These are phyloP conservation scores for Pulchroboletus neoregius DNA, from an alignment of 1,284 basidiomycete genomes.

Conservation along the genomic window DNA sequence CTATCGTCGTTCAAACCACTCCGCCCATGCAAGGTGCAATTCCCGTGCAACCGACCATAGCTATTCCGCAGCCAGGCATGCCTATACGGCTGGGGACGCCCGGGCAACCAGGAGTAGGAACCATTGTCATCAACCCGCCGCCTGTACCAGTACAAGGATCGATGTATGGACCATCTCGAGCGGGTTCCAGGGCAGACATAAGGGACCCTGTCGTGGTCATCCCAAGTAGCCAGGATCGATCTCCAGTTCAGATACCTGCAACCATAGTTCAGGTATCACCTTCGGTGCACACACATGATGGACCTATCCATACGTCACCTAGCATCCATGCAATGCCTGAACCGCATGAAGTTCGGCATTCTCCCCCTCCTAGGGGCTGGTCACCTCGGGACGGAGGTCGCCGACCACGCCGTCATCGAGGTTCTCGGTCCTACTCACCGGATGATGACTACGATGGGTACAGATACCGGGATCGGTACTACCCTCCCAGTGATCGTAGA, in stretches of 20 bases:
- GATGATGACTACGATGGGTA: conserved; percentile 11
- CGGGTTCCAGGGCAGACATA: conserved; percentile 16
- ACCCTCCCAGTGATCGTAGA: conserved; percentile 9
- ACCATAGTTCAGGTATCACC: conserved; percentile 16
- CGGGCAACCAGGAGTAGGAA: neutral
- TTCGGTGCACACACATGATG: conserved; percentile 10
- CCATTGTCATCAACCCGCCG: conserved; percentile 26
- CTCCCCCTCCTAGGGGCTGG: conserved; percentile 12
- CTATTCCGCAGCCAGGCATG: conserved; percentile 8
- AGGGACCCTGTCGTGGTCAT: conserved; percentile 20
- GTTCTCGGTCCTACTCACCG: conserved; percentile 24
- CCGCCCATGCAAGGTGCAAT: conserved; percentile 1
- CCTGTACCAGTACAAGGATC: conserved; percentile 7
- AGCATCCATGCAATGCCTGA: conserved; percentile 18
- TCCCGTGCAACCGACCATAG: conserved; percentile 9
- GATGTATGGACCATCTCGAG: conserved; percentile 15
- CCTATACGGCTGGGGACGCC: neutral
- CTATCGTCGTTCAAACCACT: conserved; percentile 14
- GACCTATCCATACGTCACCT: conserved; percentile 20
- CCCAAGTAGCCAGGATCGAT: conserved; percentile 4
- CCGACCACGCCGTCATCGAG: conserved; percentile 5
- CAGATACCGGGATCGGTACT: conserved; percentile 10
- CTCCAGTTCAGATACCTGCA: conserved; percentile 13
- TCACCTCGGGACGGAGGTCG: neutral
- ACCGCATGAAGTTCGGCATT: conserved; percentile 10